Evolutionary conservation across 2,329 filamentous ascomycete species (phyloP), one percentile per base, ranked within the genome.

Genomic region (Xylariaceae sp.): DNA sequence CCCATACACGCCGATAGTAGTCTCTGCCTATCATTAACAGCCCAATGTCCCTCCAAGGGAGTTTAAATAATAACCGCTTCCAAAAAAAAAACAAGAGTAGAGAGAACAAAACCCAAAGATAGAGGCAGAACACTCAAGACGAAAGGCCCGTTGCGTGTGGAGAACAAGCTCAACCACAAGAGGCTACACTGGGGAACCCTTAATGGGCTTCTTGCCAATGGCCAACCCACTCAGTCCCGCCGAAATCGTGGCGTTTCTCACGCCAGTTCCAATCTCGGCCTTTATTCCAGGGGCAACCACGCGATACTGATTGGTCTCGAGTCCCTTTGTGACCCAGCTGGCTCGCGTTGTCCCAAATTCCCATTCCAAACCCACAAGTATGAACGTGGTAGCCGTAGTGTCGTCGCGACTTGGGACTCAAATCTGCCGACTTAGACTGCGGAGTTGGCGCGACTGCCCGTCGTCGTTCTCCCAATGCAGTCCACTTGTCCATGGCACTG

Each of bases 151-250:
- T 65, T 58, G 45, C 57, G 55, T 53, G 64, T 68, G 63, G 60
- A 70, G 62, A 62, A 71, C 70, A 74, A 76, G 75, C 77, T 72
- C 74, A 83, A 82, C 82, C 78, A 86, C 83, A 85, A 86, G 82
- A 84, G 84, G 74, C 79, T 72, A 73, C 69, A 74, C 64, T 60
- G 64, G 69, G 57, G 37, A 64, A 65, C 63, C 51, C 63, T 61
- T 64, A 78, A 65, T 75, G 73, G 71, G 74, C 75, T 68, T 86
- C 86, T 75, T 89, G 86, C 86, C 90, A 95, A 78, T 89, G 90
- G 80, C 92, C 92, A 86, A 96, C 90, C 88, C 93, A 96, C 85
- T 96, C 92, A 80, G 92, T 78, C 72, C 93, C 89, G 72, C 87
- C 87, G 74, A 90, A 83, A 77, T 88, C 87, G 71, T 80, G 75